These are phyloP conservation scores for Trypanosoma cruzi DNA, from an alignment of 208 protist species.

Conservation along the genomic window DNA sequence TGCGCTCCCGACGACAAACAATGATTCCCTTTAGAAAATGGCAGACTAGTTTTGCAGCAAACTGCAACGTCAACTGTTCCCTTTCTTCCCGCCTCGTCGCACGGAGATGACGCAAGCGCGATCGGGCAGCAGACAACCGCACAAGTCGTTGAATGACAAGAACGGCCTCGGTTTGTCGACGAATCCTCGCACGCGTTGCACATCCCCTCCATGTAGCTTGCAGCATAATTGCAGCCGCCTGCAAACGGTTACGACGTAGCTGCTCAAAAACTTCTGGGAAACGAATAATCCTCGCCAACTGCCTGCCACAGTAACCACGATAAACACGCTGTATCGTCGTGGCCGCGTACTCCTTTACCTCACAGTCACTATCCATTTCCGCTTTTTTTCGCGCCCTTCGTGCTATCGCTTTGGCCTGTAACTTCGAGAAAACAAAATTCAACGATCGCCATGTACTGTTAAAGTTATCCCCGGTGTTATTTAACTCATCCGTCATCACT, in stretches of 20 bases:
- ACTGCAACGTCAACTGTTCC: constrained; percentile 5
- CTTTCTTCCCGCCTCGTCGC: neutral
- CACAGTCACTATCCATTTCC: constrained; percentile 23
- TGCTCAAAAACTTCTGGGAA: constrained; percentile 40
- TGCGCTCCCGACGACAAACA: constrained; percentile 3
- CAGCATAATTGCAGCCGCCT: constrained; percentile 32
- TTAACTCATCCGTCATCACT: constrained; percentile 9
- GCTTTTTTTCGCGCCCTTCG: constrained; percentile 41
- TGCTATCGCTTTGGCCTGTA: constrained; percentile 53
- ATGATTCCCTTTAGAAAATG: constrained; percentile 29
- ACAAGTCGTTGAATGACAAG: constrained; percentile 46
- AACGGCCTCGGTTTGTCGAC: constrained; percentile 21
- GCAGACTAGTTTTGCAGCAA: constrained; percentile 22
- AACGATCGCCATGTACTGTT: constrained; percentile 24
- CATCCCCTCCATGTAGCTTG: constrained; percentile 41
- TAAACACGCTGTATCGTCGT: constrained; percentile 39
- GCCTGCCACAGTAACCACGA: constrained; percentile 33
- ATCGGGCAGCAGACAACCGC: constrained; percentile 30
- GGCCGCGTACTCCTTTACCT: constrained; percentile 38
- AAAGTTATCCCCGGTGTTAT: constrained; percentile 11
- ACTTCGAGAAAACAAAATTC: constrained; percentile 58
- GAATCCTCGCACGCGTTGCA: constrained; percentile 23
- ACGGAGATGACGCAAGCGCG: constrained; percentile 17
- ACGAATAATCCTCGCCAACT: constrained; percentile 31
- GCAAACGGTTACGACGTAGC: constrained; percentile 6